A percentile compares a stretch with the other conserved stretches of the same genome.
These are phyloP conservation scores for Massarina eburnea DNA, from an alignment of 2,329 filamentous ascomycete genomes.

Conservation along the genomic window DNA sequence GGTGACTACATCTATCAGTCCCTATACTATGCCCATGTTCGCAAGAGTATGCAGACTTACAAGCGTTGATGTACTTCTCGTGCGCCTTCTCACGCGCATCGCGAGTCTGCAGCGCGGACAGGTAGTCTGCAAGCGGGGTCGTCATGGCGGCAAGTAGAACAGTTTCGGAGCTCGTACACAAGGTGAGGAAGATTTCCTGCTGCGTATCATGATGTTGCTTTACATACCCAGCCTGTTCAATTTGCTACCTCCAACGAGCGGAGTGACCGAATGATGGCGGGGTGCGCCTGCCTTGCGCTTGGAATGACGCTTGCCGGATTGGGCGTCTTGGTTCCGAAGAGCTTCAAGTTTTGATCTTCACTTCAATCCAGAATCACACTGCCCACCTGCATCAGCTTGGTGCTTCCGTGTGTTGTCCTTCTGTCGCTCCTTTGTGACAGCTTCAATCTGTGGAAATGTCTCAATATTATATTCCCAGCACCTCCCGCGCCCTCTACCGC, in stretches of 20 bases:
- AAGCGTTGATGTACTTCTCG: constrained; percentile 73
- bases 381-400: background rate
- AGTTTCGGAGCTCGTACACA: constrained; percentile 2
- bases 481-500: constrained; percentile 46
- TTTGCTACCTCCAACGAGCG: constrained; percentile 8
- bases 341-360: background rate
- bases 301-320: constrained; percentile 16
- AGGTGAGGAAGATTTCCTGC: constrained; percentile 1
- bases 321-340: constrained; percentile 1
- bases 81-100: constrained; percentile 69
- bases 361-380: background rate
- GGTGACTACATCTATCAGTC: constrained; percentile 37
- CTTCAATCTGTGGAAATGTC: constrained; percentile 22
- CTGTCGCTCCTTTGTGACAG: constrained; percentile 2
- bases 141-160: constrained; percentile 52
- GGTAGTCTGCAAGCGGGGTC: constrained; percentile 81
- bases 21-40: background rate
- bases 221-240: constrained; percentile 15
- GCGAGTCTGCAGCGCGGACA: constrained; percentile 70
- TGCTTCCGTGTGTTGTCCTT: constrained; percentile 1
- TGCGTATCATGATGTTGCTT: constrained; percentile 24
- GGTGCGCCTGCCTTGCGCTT: constrained; percentile 14
- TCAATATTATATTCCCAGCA: constrained; percentile 33
- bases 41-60: constrained; percentile 51
- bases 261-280: constrained; percentile 13